phyloP scores from a whole-genome alignment of 768 basidiomycete species.

The Lactifluus subvellereus region DNA sequence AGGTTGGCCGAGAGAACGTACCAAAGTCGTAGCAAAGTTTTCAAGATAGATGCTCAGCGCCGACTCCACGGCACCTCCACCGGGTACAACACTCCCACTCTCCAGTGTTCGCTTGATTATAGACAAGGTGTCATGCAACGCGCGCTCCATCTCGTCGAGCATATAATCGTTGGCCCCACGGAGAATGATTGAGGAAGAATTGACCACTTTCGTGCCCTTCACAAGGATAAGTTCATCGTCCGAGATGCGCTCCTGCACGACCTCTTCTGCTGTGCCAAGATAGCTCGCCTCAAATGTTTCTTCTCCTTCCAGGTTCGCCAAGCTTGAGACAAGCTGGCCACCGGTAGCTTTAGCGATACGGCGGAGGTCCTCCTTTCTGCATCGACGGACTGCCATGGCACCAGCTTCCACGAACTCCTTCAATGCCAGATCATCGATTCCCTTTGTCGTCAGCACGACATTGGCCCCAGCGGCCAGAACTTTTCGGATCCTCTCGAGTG shows the following conservation, averaged over 20 bases:
- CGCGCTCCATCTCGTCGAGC: conserved; percentile 99
- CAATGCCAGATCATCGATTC: conserved; percentile 95
- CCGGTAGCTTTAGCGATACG: conserved; percentile 97
- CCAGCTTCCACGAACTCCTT: conserved; percentile 99
- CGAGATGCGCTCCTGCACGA: conserved; percentile 94
- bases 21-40: conserved; percentile 97
- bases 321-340: conserved; percentile 83
- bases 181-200: conserved; percentile 85
- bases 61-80: conserved; percentile 95
- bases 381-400: conserved; percentile 96
- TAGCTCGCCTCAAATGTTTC: conserved; percentile 93
- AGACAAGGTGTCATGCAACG: conserved; percentile 89
- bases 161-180: conserved; percentile 99
- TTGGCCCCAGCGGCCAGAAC: conserved; percentile 95
- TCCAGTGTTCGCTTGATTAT: conserved; percentile 96
- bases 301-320: conserved; percentile 96
- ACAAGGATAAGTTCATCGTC: conserved; percentile 96
- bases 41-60: conserved; percentile 96
- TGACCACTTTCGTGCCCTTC: conserved; percentile 97
- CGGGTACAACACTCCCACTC: conserved; percentile 92
- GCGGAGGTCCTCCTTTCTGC: conserved; percentile 95
- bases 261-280: conserved; percentile 92
- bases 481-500: conserved; percentile 91
- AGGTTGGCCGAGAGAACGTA: conserved; percentile 36
- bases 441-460: conserved; percentile 95